Evolutionary conservation across 1,139 yeast genomes (phyloP), one percentile per base, ranked within the genome.

Genomic region (Yamadazyma triangularis): DNA sequence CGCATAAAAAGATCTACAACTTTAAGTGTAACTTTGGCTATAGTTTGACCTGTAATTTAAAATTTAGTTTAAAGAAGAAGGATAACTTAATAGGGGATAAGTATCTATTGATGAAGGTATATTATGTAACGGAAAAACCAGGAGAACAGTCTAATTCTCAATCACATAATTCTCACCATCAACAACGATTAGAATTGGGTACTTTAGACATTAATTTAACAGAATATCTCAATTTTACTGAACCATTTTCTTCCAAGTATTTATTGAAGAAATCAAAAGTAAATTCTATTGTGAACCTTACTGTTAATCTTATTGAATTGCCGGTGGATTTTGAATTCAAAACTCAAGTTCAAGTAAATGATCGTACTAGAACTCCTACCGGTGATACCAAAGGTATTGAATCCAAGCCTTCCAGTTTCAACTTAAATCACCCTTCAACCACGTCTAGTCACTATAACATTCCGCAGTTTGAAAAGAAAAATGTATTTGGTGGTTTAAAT

Each of bases 241-340:
- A 74, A 27, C 70, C 73, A 11, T 63, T 64, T 22, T 69, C 75
- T 13, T 71, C 79, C 34, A 72, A 81, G 41, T 86, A 83, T 46
- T 58, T 89, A 32, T 60, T 89, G 28, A 80, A 80, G 44, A 74
- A 85, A 23, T 81, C 95, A 8, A 86, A 86, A 44, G 79, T 89
- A 14, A 89, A 91, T 53, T 80, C 94, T 4, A 80, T 88, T 26
- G 57, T 86, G 26, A 78, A 73, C 34, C 36, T 73, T 35, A 59
- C 70, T 1, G 48, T 70, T 6, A 56, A 48, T 10, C 45, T 66
- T 61, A 33, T 58, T 56, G 52, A 65, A 70, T 42, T 72, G 50
- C 51, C 70, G 54, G 53, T 70, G 45, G 43, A 68, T 35, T 50
- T 47, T 25, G 71, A 65, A 27, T 67, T 65, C 51, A 70, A 60